Evolutionary conservation across 768 basidiomycete species (phyloP).

Genomic region (Suillus variegatus): DNA sequence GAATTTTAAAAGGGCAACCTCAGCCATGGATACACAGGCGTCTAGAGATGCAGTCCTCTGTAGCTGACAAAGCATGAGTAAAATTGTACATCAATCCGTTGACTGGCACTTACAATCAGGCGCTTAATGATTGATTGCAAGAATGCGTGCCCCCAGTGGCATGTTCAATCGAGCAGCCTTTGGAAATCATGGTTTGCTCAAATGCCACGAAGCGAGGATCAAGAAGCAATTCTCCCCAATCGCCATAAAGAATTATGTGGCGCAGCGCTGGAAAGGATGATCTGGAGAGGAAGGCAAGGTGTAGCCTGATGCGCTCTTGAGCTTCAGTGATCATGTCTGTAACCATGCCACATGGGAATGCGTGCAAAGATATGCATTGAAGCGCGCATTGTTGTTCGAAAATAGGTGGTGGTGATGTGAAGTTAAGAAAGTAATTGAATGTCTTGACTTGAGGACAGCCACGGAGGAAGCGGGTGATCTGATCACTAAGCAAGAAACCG

Average conservation of each 20-base stretch:
- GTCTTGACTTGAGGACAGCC: constrained; percentile 47
- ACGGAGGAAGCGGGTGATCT: constrained; percentile 46
- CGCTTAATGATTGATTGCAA: neutral
- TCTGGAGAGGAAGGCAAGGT: constrained; percentile 47
- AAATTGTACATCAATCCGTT: neutral
- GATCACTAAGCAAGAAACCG: constrained; percentile 52
- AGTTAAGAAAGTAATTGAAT: constrained; percentile 59
- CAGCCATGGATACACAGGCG: neutral
- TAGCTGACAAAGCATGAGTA: neutral
- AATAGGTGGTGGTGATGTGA: constrained; percentile 38
- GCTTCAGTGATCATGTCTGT: constrained; percentile 31
- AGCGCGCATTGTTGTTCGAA: constrained; percentile 34
- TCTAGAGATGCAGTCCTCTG: neutral
- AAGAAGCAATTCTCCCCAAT: constrained; percentile 45
- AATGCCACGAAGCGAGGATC: constrained; percentile 41
- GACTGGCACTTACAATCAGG: neutral
- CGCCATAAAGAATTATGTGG: constrained; percentile 49
- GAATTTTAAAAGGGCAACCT: neutral
- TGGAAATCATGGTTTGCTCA: constrained; percentile 32
- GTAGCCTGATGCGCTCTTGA: constrained; percentile 46
- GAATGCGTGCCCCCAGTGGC: constrained; percentile 12
- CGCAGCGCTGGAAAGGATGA: constrained; percentile 47
- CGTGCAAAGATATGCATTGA: constrained; percentile 51
- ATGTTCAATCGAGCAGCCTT: constrained; percentile 32
- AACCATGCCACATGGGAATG: constrained; percentile 46